phyloP scores from a whole-genome alignment of 805 yeast species.

The Pichia eremophila region DNA sequence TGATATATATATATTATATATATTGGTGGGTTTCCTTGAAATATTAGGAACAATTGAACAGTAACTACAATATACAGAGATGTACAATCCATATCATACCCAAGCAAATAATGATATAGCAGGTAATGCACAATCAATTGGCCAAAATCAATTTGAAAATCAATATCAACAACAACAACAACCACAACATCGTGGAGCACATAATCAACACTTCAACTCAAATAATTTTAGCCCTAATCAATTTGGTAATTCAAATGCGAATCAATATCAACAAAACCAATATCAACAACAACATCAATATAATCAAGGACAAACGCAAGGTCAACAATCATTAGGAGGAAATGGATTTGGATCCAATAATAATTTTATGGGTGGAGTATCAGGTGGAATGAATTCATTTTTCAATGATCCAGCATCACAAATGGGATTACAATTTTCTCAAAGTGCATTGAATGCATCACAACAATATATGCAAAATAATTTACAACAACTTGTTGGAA shows the following conservation, averaged over 20 bases:
- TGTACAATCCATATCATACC: constrained; percentile 40
- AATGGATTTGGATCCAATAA: neutral
- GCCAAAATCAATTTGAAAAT: neutral
- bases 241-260: neutral
- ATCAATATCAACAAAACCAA: constrained; percentile 17
- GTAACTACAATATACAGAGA: neutral
- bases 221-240: too few species aligned
- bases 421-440: constrained; percentile 83
- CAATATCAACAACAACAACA: constrained; percentile 1
- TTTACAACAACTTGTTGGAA: constrained; percentile 41
- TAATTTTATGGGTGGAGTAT: neutral
- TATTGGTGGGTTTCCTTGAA: too few species aligned
- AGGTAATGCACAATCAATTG: neutral
- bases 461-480: constrained; percentile 73
- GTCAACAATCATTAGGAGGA: neutral
- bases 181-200: neutral
- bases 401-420: constrained; percentile 73
- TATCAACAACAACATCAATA: constrained; percentile 13
- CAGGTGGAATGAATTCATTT: constrained; percentile 30
- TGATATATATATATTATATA: too few species aligned
- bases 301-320: constrained; percentile 10
- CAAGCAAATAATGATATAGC: constrained; percentile 6
- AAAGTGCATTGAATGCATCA: constrained; percentile 72
- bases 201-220: neutral
- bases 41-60: too few species aligned